Conservation (phyloP, 495 filamentous ascomycete species). For the Aspergillus heteromorphus region DNA sequence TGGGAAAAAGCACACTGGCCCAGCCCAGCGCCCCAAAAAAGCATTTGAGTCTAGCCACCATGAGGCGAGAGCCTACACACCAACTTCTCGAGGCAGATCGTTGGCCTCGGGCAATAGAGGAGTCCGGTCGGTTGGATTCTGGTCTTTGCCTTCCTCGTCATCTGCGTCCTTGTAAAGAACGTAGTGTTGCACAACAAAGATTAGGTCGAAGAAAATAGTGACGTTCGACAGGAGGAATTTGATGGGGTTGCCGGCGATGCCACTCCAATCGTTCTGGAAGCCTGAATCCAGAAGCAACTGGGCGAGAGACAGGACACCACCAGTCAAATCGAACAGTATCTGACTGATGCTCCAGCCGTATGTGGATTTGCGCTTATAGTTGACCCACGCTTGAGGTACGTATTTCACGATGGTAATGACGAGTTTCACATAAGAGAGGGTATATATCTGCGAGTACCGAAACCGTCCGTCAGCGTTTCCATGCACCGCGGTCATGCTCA, state of each 20-base stretch:
- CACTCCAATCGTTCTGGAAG: slow-evolving; percentile 80
- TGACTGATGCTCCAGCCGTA: slow-evolving; percentile 81
- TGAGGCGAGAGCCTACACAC: background rate
- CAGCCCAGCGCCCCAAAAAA: background rate
- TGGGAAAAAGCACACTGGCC: too few relatives aligned
- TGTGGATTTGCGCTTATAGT: slow-evolving; percentile 78
- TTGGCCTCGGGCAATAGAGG: slow-evolving; percentile 25
- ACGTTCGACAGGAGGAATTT: slow-evolving; percentile 84
- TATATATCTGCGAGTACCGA: slow-evolving; percentile 56
- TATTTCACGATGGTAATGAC: slow-evolving; percentile 86
- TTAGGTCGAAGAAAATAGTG: slow-evolving; percentile 74
- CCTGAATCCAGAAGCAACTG: slow-evolving; percentile 83
- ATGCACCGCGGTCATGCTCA: background rate
- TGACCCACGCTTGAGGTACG: slow-evolving; percentile 76
- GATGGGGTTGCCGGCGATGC: slow-evolving; percentile 83
- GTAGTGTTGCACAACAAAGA: slow-evolving; percentile 88
- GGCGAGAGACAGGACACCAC: slow-evolving; percentile 73
- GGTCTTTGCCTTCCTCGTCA: background rate
- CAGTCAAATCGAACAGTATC: slow-evolving; percentile 78
- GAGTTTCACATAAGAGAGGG: slow-evolving; percentile 82
- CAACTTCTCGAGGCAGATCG: slow-evolving; percentile 5
- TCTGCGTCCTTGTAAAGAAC: slow-evolving; percentile 54
- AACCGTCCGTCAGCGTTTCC: slow-evolving; percentile 9
- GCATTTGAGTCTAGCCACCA: background rate
- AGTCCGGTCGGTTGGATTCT: slow-evolving; percentile 16